Conservation (phyloP, 2,329 filamentous ascomycete genomes). For the Aureobasidium sp. region DNA sequence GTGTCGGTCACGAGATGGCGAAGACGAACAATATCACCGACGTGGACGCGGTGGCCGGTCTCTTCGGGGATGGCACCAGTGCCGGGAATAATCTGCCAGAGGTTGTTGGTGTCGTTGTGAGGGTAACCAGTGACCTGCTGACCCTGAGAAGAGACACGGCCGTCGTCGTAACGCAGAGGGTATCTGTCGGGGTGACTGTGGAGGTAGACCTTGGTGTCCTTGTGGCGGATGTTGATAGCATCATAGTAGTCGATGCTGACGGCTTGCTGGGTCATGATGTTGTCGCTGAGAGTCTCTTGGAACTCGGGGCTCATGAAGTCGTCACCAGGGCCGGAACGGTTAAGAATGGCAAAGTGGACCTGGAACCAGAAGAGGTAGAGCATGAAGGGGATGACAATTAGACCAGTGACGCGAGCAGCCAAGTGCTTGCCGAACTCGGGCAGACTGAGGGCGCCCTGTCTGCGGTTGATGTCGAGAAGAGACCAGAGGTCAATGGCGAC, state of each 20-base stretch:
- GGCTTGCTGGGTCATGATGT: slow-evolving; percentile 84
- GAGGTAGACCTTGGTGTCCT: slow-evolving; percentile 93
- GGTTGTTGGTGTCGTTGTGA: slow-evolving; percentile 97
- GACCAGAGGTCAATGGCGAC: slow-evolving; percentile 95
- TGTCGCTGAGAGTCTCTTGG: slow-evolving; percentile 94
- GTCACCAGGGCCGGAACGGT: slow-evolving; percentile 82
- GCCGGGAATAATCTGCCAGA: slow-evolving; percentile 84
- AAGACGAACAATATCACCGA: slow-evolving; percentile 79
- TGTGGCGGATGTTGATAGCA: slow-evolving; percentile 78
- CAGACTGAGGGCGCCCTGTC: slow-evolving; percentile 70
- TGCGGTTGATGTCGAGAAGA: slow-evolving; percentile 79
- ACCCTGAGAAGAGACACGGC: slow-evolving; percentile 89
- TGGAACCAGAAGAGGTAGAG: slow-evolving; percentile 99
- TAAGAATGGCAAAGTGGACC: slow-evolving; percentile 90
- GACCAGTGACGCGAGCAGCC: slow-evolving; percentile 70
- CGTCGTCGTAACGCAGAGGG: slow-evolving; percentile 92
- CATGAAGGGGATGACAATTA: slow-evolving; percentile 87
- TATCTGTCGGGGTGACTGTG: slow-evolving; percentile 89
- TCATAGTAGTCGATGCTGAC: slow-evolving; percentile 87
- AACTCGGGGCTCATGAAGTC: slow-evolving; percentile 99
- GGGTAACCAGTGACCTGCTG: slow-evolving; percentile 98
- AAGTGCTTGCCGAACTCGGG: slow-evolving; percentile 84
- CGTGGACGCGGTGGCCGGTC: slow-evolving; percentile 59
- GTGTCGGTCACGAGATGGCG: slow-evolving; percentile 80
- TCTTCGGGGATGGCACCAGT: slow-evolving; percentile 43